Conservation (phyloP, 495 filamentous ascomycete species). For the Geopyxis carbonaria region DNA sequence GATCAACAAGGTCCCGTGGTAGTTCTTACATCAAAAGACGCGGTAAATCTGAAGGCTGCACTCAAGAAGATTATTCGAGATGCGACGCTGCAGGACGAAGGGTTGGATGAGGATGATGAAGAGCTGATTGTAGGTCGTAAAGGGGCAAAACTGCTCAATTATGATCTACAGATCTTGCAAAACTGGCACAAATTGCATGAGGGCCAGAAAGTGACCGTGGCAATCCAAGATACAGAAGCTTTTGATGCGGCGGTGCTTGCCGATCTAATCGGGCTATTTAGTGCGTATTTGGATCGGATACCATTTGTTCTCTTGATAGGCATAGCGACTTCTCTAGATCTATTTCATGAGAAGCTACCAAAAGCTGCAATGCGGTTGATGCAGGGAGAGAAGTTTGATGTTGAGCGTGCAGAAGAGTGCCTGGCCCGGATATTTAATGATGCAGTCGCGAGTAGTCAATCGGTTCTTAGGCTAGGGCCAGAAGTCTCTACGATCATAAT, state of each 20-base stretch:
- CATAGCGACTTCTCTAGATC: constrained; percentile 75
- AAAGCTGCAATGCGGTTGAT: constrained; percentile 52
- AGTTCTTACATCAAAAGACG: constrained; percentile 59
- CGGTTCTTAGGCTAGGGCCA: constrained; percentile 51
- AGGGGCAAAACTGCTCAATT: constrained; percentile 52
- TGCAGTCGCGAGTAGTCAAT: constrained; percentile 39
- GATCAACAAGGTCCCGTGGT: constrained; percentile 40
- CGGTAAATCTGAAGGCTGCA: constrained; percentile 61
- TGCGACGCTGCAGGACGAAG: constrained; percentile 38
- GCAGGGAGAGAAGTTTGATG: constrained; percentile 65
- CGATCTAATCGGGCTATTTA: constrained; percentile 64
- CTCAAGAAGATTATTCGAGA: constrained; percentile 71
- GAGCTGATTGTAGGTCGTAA: constrained; percentile 31
- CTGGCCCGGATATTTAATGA: constrained; percentile 64
- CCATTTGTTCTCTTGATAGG: constrained; percentile 76
- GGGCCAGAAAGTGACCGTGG: constrained; percentile 49
- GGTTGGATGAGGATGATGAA: constrained; percentile 34
- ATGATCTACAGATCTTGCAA: constrained; percentile 71
- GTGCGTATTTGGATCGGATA: constrained; percentile 78
- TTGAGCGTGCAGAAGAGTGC: constrained; percentile 55
- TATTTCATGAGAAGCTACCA: constrained; percentile 73
- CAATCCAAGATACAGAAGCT: constrained; percentile 80
- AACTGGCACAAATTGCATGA: constrained; percentile 37
- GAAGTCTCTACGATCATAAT: constrained; percentile 44
- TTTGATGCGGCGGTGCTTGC: constrained; percentile 66